Evolutionary conservation across 2,329 filamentous ascomycete species (phyloP), one percentile per base, ranked within the genome.

Genomic region (Elsinoe ampelina): DNA sequence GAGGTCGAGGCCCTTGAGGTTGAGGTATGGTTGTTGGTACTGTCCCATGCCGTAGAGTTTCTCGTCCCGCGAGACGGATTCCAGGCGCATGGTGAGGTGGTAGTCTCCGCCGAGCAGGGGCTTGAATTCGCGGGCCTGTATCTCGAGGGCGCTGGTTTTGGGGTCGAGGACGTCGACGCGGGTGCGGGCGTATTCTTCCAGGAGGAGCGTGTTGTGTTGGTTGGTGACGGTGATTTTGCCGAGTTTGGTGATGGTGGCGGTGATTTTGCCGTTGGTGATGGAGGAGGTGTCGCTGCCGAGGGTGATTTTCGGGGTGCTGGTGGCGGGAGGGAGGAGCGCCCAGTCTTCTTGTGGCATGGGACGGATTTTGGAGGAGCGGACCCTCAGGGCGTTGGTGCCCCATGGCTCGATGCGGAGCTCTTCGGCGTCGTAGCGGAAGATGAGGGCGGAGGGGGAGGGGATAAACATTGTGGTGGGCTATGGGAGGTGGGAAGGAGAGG

Each of bases 11-110:
- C 83, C 83, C 61, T 85, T 85, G 50, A 85, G 72, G 63, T 85
- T 75, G n/a, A 86, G 70, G 54, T 73, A 75, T 0, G 80, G 78
- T 61, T 86, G 82, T 63, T 86, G 83, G 59, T 86, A 85, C 67
- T 86, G 83, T 0, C 83, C 83, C 82, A 85, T 85, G 17, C 83
- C 83, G 62, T 76, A 86, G n/a, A 86, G 78, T 63, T 77, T 80
- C 65, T 86, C 83, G 15, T 77, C 70, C 0, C 70, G 67, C 55
- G 77, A 58, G 10, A 79, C 64, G 1, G 77, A 79, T 64, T 85
- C 82, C 55, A 85, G 76, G 0, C 83, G 74, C 61, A 77, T 71
- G 0, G 80, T 84, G 7, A 85, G 69, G 54, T 80, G 76, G 63
- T 80, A 84, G 56, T 79, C 74, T 1, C 72, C 69, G 5, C 80